Evolutionary conservation across 306 rosid species (phyloP), one percentile per base, ranked within the genome.

Genomic region (Fragaria nilgerrensis): DNA sequence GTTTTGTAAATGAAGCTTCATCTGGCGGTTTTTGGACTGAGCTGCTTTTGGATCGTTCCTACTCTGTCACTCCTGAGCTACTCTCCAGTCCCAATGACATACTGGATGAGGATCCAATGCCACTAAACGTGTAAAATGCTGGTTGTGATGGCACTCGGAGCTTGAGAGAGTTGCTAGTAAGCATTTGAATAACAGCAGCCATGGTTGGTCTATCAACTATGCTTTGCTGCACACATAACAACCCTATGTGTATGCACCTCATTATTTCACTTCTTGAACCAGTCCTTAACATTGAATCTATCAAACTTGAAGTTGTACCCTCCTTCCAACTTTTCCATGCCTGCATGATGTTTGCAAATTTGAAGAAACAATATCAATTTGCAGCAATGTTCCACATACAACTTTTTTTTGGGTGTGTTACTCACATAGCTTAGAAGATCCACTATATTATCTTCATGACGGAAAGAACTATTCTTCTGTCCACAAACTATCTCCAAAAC

Each of bases 301-400:
- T 11, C 9, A 71, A 50, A 71, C 34, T 71, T 50, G 63, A 50
- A 71, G 75, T 32, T 32, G 75, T 71, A 0, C 45, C 75, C 58
- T 25, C 74, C 29, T 50, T 50, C 75, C 75, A 71, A 32, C 63
- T 75, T 48, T n/a, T 75, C 83, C 78, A 9, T 14, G 43, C 50
- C 75, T 79, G 63, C 75, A 29, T 17, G 4, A 27, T 15, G 27
- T 68, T 43, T 2, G 36, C n/a, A 15, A 66, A 36, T 5, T 4
- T 10, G 15, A 20, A 66, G 48, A 66, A 39, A 25, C 5, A 44
- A 69, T 2, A 7, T 14, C 71, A 27, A 27, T 27, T 27, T 27
- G 29, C 29, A 27, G 29, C 29, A 27, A 27, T 27, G 29, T 27
- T 27, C 29, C 29, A 27, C 29, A 27, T 36, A 36, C 37, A 36